Conservation (phyloP, 306 rosid genomes). For the Acacia melanoxylon region DNA sequence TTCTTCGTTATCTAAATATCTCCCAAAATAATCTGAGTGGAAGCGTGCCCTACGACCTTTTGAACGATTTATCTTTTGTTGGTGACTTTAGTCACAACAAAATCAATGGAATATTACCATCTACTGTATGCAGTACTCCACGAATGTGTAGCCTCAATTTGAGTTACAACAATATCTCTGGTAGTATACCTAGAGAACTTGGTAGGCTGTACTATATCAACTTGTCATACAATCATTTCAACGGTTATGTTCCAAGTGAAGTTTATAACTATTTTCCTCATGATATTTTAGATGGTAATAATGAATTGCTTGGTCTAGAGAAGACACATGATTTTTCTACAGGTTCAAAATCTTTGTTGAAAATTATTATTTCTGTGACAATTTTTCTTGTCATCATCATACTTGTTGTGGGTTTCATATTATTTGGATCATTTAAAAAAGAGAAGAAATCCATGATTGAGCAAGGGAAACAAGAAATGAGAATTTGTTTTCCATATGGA, state of each 20-base stretch:
- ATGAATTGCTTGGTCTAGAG: not conserved
- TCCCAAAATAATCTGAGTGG: not conserved
- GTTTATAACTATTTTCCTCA: not conserved
- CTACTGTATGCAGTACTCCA: not conserved
- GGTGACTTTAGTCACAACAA: not conserved
- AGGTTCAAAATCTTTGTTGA: not conserved
- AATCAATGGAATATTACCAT: not conserved
- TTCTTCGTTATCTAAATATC: not conserved
- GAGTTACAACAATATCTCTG: not conserved
- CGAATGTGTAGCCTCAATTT: not conserved
- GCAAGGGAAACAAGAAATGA: too few species aligned
- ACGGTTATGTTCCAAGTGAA: not conserved
- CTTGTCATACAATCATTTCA: not conserved
- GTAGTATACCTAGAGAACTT: not conserved
- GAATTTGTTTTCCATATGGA: too few species aligned
- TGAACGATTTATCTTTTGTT: not conserved
- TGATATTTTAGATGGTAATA: not conserved
- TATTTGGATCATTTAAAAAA: too few species aligned
- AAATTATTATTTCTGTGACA: not conserved
- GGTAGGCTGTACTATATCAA: not conserved
- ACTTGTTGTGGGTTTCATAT: too few species aligned
- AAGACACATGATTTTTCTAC: not conserved
- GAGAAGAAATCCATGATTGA: too few species aligned
- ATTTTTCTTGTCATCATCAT: not conserved
- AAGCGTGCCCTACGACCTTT: not conserved